Evolutionary conservation across 2,329 filamentous ascomycete species (phyloP), one percentile per base, ranked within the genome.

Genomic region (Pyricularia grisea): DNA sequence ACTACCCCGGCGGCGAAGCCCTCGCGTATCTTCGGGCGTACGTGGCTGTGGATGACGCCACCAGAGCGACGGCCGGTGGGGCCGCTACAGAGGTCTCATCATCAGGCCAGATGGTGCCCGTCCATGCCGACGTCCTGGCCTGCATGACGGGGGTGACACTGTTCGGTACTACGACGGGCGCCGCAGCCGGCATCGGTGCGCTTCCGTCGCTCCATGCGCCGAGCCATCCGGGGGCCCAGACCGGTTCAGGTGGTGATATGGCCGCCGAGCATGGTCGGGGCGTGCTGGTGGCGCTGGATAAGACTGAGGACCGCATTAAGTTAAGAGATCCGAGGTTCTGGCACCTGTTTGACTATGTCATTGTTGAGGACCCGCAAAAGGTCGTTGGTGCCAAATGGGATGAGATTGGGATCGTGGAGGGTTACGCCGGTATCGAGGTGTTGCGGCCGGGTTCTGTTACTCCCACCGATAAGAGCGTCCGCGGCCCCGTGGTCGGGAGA

Each of bases 1-100:
- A 97, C 80, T 99, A 99, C 76, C 95, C 95, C 0, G 95, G 95
- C 66, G 95, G 92, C 27, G 87, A 92, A 70, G 95, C 94, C 2
- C 83, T 98, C 27, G 73, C 78, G 10, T 81, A 84, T 64, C 80
- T 90, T 58, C 82, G 84, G 70, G 69, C 70, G 4, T 73, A 81
- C 14, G 77, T 83, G 23, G 71, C 72, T 65, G 73, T 79, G 30
- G 67, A 73, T 30, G 71, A 77, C 70, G 70, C 74, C 14, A 69
- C 72, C n/a, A 72, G 75, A 55, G 70, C 74, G 2, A 73, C 77
- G 50, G 70, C 75, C 33, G 73, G 75, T 27, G 74, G 76, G 3
- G 67, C 71, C 4, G 73, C 77, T 55, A 55, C 33, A 27, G 50
- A 28, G 17, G 66, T 27, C 14, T 17, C 36, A 10, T n/a, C 25